Evolutionary conservation across 1,284 basidiomycete species (phyloP).

Genomic region (Farysia itapuensis): DNA sequence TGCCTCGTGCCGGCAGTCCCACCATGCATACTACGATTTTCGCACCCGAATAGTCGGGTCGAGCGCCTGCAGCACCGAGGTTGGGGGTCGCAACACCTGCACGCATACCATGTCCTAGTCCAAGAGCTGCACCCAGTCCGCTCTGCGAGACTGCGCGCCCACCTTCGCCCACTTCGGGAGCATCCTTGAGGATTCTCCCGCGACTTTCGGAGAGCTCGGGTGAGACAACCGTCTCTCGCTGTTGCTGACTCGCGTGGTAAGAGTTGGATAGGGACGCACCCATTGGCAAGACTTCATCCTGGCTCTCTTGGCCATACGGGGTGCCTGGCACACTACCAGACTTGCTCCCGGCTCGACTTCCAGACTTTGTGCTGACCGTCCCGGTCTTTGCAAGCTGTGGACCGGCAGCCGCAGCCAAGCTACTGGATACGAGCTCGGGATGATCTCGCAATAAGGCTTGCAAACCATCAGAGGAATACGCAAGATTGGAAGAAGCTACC

Average conservation of each 20-base stretch:
- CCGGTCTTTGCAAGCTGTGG: constrained; percentile 32
- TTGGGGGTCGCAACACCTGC: constrained; percentile 36
- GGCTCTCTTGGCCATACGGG: constrained; percentile 13
- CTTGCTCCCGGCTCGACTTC: constrained; percentile 28
- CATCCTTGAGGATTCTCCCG: constrained; percentile 28
- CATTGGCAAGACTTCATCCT: constrained; percentile 8
- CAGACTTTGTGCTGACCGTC: constrained; percentile 22
- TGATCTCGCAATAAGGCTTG: constrained; percentile 57
- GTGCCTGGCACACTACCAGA: constrained; percentile 30
- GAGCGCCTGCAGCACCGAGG: constrained; percentile 69
- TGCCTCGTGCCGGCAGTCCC: constrained; percentile 57
- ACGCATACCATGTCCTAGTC: constrained; percentile 28
- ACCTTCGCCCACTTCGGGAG: constrained; percentile 35
- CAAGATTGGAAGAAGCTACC: constrained; percentile 47
- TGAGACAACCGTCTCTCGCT: constrained; percentile 1
- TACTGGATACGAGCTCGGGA: constrained; percentile 54
- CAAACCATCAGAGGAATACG: constrained; percentile 48
- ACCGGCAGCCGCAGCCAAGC: constrained; percentile 51
- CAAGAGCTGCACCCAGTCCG: constrained; percentile 31
- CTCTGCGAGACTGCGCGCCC: constrained; percentile 20
- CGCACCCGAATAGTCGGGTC: constrained; percentile 95
- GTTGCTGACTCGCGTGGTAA: constrained; percentile 19
- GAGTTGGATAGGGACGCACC: constrained; percentile 33
- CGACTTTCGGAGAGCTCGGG: constrained; percentile 4
- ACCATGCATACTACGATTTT: constrained; percentile 99